Conservation (phyloP, 768 basidiomycete species). For the Boletus barrowsii region DNA sequence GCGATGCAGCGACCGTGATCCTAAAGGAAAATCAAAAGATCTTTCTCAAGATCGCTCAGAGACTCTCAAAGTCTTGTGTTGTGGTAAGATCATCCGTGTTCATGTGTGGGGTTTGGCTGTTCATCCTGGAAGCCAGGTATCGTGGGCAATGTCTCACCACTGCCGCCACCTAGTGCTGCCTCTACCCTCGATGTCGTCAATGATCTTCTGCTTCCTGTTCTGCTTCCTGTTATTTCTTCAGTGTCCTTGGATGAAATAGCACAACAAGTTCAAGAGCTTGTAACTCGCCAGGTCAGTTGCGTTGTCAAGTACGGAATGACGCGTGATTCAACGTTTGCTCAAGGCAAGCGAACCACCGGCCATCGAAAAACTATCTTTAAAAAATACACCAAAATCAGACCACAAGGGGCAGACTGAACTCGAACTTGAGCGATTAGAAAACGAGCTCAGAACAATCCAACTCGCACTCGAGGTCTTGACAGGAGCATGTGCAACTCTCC, state of each 20-base stretch:
- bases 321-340: background rate
- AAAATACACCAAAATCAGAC: constrained; percentile 70
- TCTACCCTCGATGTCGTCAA: constrained; percentile 67
- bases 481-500: constrained; percentile 81
- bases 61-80: constrained; percentile 62
- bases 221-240: constrained; percentile 63
- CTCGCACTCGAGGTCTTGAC: constrained; percentile 88
- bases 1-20: constrained; percentile 31
- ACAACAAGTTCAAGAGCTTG: constrained; percentile 48
- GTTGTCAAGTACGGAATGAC: background rate
- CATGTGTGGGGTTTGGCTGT: background rate
- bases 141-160: constrained; percentile 70
- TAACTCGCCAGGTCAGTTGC: constrained; percentile 47
- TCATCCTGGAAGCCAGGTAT: constrained; percentile 48
- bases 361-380: constrained; percentile 56
- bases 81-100: constrained; percentile 47
- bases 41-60: constrained; percentile 45
- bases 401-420: constrained; percentile 67
- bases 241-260: constrained; percentile 52
- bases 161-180: constrained; percentile 63
- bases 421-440: constrained; percentile 73
- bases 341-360: constrained; percentile 48
- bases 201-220: constrained; percentile 67
- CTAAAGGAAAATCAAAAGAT: constrained; percentile 42
- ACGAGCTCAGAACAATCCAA: constrained; percentile 66